Evolutionary conservation across 1,284 basidiomycete genomes (phyloP).

Genomic region (Heterobasidion annosum): DNA sequence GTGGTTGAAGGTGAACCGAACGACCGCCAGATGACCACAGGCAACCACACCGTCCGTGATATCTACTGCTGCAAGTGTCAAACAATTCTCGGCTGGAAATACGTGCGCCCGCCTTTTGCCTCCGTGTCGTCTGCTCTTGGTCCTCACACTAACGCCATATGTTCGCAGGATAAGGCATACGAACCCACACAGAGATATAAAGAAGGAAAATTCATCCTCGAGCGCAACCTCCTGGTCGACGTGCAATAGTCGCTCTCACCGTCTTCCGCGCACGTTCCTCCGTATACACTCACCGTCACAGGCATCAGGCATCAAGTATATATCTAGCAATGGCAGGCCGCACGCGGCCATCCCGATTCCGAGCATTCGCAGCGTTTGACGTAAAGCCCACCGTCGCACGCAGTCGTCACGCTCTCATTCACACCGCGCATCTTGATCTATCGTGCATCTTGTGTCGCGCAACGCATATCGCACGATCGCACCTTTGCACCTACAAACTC

Average conservation of each 20-base stretch:
- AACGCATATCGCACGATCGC: no score
- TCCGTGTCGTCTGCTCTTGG: constrained; percentile 1
- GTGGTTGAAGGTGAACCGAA: constrained; percentile 80
- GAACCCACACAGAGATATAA: constrained; percentile 93
- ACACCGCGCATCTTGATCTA: no score
- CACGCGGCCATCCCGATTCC: background rate
- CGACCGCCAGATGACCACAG: constrained; percentile 95
- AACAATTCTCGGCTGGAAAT: constrained; percentile 92
- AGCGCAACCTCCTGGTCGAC: constrained; percentile 81
- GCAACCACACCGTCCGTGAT: constrained; percentile 92
- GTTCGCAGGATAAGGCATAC: constrained; percentile 80
- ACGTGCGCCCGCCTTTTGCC: constrained; percentile 45
- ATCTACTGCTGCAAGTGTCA: constrained; percentile 89
- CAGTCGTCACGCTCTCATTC: background rate
- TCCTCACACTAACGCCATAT: background rate
- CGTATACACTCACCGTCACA: background rate
- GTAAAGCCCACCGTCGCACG: background rate
- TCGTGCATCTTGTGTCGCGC: no score
- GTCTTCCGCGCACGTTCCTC: background rate
- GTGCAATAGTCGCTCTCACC: constrained; percentile 43
- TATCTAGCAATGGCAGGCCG: no score
- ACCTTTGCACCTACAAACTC: no score
- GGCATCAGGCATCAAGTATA: background rate
- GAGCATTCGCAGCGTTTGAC: background rate
- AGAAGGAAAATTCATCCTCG: constrained; percentile 96